phyloP scores from a whole-genome alignment of 2,329 filamentous ascomycete genomes.

The Colletotrichum sp. region DNA sequence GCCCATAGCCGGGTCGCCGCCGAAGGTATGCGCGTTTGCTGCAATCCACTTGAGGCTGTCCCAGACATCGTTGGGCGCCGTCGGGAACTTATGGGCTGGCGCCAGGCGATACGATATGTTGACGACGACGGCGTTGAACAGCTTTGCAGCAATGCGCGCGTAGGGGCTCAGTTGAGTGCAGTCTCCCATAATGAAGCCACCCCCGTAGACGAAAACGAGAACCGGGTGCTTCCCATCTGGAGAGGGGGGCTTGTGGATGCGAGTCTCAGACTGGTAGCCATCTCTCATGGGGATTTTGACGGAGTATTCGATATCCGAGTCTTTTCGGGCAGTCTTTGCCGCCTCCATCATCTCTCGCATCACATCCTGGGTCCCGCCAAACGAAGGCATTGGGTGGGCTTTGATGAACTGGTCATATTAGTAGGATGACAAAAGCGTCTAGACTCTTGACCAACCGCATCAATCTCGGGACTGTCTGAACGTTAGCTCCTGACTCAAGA shows the following conservation, averaged over 20 bases:
- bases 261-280: background rate
- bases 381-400: background rate
- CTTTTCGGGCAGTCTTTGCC: background rate
- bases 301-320: background rate
- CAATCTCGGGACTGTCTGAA: background rate
- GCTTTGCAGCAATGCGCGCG: background rate
- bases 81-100: constrained; percentile 50
- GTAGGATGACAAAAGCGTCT: background rate
- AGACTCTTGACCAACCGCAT: background rate
- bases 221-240: background rate
- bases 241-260: background rate
- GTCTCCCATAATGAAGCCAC: background rate
- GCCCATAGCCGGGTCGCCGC: constrained; percentile 10
- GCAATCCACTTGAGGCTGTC: constrained; percentile 30
- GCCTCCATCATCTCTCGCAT: background rate
- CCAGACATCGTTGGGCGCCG: constrained; percentile 44
- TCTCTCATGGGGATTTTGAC: background rate
- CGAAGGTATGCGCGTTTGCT: background rate
- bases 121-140: constrained; percentile 25
- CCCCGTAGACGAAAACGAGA: constrained; percentile 12
- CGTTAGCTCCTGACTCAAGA: background rate
- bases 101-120: constrained; percentile 53
- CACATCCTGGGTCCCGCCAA: background rate
- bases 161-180: background rate
- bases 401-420: background rate